Base-by-base conservation (phyloP, 2,329 filamentous ascomycete genomes). In the Penicillium sp. region DNA sequence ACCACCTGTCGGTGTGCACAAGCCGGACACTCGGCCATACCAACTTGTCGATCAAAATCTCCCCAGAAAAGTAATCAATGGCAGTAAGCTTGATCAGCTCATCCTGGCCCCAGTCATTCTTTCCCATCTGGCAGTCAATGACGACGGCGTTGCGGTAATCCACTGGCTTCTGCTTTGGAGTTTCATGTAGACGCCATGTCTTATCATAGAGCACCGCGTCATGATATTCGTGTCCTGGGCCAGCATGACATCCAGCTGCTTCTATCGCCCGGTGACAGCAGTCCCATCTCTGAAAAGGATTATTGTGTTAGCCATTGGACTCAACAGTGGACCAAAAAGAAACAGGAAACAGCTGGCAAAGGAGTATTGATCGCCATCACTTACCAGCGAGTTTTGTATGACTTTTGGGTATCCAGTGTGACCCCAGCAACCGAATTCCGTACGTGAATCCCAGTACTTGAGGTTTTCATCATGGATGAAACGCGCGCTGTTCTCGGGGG, bases 121-220 rank as follows among this genome's bases (percentile, higher is more conserved):
- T 75, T 14, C 81, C 63, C 80, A 84, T 83, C 58, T 84, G 81
- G 57, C 82, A 84, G 56, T 83, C 81, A 3, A 85, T 67, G 0
- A 76, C 79, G 3, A 84, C 75, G 2, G 66, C 70, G 3, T 16
- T 14, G 2, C 56, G 59, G 4, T 45, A n/a, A 10, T 41, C 10
- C 14, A n/a, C 14, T 11, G 34, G 40, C 11, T 21, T 38, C 7
- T 36, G 24, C 3, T 22, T 40, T 27, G 48, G 48, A 2, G 56
- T 55, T 32, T 40, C 13, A 14, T 45, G 40, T 1, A 59, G 22
- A 5, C 29, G 16, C 11, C 31, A 32, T 11, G 9, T 18, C 5
- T 5, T 21, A 9, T 21, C n/a, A 40, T 16, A n/a, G 13, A n/a
- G 13, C 5, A n/a, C 14, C 7, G 6, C 7, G 11, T 36, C 14